Base-by-base conservation (phyloP, 2,329 filamentous ascomycete genomes). In the Ascomycota sp. region DNA sequence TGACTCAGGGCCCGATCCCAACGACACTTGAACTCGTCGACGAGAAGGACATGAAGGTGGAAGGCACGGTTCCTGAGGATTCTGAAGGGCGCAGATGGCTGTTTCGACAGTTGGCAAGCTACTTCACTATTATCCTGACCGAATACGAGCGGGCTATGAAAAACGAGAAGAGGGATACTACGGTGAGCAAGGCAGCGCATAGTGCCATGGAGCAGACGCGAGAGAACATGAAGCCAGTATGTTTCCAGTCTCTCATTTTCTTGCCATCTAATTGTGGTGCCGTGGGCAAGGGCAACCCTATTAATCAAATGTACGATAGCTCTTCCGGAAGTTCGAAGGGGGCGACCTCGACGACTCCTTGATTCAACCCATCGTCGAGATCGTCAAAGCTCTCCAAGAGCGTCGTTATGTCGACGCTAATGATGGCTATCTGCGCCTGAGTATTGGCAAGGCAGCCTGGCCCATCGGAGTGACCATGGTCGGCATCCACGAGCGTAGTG, bases 401-500 rank as follows among this genome's bases (percentile, higher is more conserved):
- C 69, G 83, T 35, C 71, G 81, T 37, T 98, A 98, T 47, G 86
- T 98, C 28, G 80, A 94, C 53, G 89, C 89, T 22, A 95, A 95
- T 48, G 81, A 98, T 49, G 85, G 82, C 0, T 98, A 98, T 51
- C 60, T 98, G 35, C 67, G 81, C 31, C 61, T 98, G 32, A 92
- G 81, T 49, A 98, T 98, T 45, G 83, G 83, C 38, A 93, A 93
- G 57, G 85, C 83, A 40, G 89, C 89, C 11, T 98, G 89, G 89
- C 89, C 89, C 17, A 98, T 98, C 45, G 89, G 89, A 55, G 89
- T 98, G 24, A 98, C 89, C 51, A 98, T 95, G 89, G 89, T 98
- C 45, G 89, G 89, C 62, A 98, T 98, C 43, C 89, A 98, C 67
- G 89, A 95, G 61, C 73, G 89, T 46, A 89, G 78, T 40, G 86